Conservation (phyloP, 768 basidiomycete species). For the Xerocomellus dryophilus region DNA sequence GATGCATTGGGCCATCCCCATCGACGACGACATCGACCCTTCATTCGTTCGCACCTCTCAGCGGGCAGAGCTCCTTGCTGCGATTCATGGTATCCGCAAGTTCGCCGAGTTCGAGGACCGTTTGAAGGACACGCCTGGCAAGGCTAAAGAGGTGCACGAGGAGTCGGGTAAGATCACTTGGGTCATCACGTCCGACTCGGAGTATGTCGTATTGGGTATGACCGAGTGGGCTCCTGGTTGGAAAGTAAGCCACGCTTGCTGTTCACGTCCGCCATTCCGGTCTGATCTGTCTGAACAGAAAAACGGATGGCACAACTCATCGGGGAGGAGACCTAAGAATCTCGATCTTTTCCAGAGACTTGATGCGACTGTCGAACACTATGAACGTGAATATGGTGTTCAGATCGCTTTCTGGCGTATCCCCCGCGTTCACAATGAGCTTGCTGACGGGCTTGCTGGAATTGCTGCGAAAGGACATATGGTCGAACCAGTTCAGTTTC, state of each 20-base stretch:
- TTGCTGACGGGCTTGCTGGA: not conserved
- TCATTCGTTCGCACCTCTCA: conserved; percentile 27
- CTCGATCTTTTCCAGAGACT: conserved; percentile 2
- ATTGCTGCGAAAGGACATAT: not conserved
- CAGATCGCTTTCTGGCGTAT: conserved; percentile 2
- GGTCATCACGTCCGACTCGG: not conserved
- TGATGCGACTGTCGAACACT: not conserved
- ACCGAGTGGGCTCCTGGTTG: not conserved
- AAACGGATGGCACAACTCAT: not conserved
- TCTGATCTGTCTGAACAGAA: not conserved
- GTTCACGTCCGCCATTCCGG: not conserved
- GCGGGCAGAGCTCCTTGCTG: conserved; percentile 36
- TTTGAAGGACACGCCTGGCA: too few relatives aligned
- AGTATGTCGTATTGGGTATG: conserved; percentile 1
- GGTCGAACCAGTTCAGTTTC: not conserved
- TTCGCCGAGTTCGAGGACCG: conserved; percentile 6
- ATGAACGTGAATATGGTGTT: not conserved
- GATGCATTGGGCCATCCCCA: conserved; percentile 25
- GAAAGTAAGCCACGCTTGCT: not conserved
- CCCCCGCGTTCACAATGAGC: not conserved
- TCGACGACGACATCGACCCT: conserved; percentile 25
- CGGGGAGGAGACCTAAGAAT: not conserved
- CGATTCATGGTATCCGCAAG: conserved; percentile 24
- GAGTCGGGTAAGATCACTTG: not conserved
- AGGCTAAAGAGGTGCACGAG: not conserved